These are phyloP conservation scores for Brachypodium distachyon DNA, from an alignment of 202 grass and related monocot genomes.

Conservation along the genomic window DNA sequence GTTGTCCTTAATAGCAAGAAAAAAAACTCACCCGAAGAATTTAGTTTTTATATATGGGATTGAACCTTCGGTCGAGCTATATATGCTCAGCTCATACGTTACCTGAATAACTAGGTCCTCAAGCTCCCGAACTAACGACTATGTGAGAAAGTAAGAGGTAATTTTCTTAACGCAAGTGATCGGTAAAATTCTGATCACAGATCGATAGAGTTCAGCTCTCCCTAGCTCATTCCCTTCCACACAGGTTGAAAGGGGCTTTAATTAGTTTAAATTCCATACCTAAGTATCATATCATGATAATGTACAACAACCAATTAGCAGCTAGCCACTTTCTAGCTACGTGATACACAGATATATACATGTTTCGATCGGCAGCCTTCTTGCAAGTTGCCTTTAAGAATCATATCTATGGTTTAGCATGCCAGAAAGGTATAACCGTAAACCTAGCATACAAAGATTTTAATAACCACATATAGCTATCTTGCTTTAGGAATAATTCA, in stretches of 20 bases:
- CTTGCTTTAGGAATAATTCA: neutral
- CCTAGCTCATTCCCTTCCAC: neutral
- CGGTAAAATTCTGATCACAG: neutral
- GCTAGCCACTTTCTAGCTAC: constrained; percentile 5
- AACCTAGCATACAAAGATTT: neutral
- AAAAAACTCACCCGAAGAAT: too few species aligned
- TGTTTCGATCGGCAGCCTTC: constrained; percentile 10
- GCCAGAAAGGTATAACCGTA: neutral
- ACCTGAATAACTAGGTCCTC: too few species aligned
- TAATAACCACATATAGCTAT: neutral
- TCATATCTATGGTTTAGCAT: constrained; percentile 13
- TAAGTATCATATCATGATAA: constrained; percentile 18
- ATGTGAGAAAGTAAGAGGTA: neutral
- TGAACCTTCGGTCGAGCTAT: too few species aligned
- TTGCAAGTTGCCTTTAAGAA: constrained; percentile 26
- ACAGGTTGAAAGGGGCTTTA: neutral
- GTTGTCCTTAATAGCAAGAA: too few species aligned
- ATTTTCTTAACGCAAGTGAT: too few species aligned
- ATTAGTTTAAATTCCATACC: constrained; percentile 17
- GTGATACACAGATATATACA: constrained; percentile 4
- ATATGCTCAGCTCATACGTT: too few species aligned
- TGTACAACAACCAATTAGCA: neutral
- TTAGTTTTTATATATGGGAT: too few species aligned
- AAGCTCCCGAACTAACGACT: neutral
- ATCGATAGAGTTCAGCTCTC: neutral